Base-by-base conservation (phyloP, 2,329 filamentous ascomycete species). In the Arthroderma uncinatum region DNA sequence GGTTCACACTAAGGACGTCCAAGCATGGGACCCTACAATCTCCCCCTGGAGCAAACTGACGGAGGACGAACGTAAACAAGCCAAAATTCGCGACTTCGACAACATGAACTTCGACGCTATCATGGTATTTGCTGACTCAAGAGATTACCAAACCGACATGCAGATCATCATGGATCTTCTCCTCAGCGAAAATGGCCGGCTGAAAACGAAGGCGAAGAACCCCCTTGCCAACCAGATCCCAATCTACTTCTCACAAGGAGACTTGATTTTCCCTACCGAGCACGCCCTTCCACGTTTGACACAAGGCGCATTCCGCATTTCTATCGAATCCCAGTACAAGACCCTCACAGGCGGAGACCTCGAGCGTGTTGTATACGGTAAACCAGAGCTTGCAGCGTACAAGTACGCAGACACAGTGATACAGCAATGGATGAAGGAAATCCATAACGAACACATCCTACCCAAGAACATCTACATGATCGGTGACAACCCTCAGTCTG, bases 321-420 rank as follows among this genome's bases (percentile, higher is more conserved):
- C 82, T 36, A 78, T 88, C 56, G 84, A 87, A 71, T 83, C 84
- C 62, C 86, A 87, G 64, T 74, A 73, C 67, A 74, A 74, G 72
- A 78, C 83, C 16, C 73, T 87, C 58, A 87, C 84, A 0, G 84
- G 84, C 58, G 78, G 78, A 14, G 84, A 87, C 61, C 81, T 88
- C 50, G 84, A 87, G 78, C 85, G 84, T 76, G 82, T 86, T 34
- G 82, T 88, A 57, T 87, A 87, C 74, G 85, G 85, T 66, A 88
- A 88, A 78, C 85, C 85, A 25, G 84, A 87, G 69, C 65, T 82
- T 59, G 85, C 85, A 4, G 87, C 85, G n/a, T 88, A 87, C 79
- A 86, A 85, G 74, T 88, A 86, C 72, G 86, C 85, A 61, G 85
- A 88, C 64, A 84, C 87, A 71, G 81, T 89, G 16, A 78, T 89